Percentiles rank a stretch among this genome's conserved stretches.
phyloP scores from a whole-genome alignment of 2,329 filamentous ascomycete genomes.

The Colletotrichum sidae region DNA sequence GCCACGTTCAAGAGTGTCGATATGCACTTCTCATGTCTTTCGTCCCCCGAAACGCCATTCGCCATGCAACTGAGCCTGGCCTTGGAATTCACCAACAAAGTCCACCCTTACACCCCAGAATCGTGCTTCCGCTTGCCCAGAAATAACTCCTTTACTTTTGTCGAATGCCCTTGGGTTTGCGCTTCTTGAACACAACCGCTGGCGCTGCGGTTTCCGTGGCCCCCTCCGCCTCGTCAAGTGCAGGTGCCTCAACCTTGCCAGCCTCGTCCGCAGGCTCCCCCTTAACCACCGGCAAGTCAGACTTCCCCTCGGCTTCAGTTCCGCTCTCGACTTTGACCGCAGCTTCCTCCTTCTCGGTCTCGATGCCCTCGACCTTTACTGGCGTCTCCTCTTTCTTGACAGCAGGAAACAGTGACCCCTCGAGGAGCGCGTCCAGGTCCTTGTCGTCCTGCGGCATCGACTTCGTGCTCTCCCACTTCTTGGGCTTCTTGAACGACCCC shows the following conservation, averaged over 20 bases:
- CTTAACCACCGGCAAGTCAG: slow-evolving; percentile 49
- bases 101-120: too few species aligned
- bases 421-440: slow-evolving; percentile 72
- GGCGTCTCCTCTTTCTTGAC: slow-evolving; percentile 46
- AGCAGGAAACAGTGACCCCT: slow-evolving; percentile 48
- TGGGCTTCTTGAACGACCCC: slow-evolving; percentile 70
- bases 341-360: slow-evolving; percentile 44
- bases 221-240: slow-evolving; percentile 37
- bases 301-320: slow-evolving; percentile 41
- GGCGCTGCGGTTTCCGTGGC: slow-evolving; percentile 50
- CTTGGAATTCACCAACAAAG: too few species aligned
- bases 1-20: too few species aligned
- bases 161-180: slow-evolving; percentile 75
- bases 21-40: too few species aligned
- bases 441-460: slow-evolving; percentile 59
- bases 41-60: too few species aligned
- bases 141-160: slow-evolving; percentile 59
- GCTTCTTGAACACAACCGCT: slow-evolving; percentile 80
- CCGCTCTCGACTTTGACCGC: background rate
- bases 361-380: background rate
- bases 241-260: slow-evolving; percentile 27
- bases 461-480: slow-evolving; percentile 65
- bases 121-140: too few species aligned
- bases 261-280: slow-evolving; percentile 48
- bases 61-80: too few species aligned